A percentile compares a stretch with the other conserved stretches of the same genome.
Conservation (phyloP, 78 protist species). For the Monosiga brevicollis region DNA sequence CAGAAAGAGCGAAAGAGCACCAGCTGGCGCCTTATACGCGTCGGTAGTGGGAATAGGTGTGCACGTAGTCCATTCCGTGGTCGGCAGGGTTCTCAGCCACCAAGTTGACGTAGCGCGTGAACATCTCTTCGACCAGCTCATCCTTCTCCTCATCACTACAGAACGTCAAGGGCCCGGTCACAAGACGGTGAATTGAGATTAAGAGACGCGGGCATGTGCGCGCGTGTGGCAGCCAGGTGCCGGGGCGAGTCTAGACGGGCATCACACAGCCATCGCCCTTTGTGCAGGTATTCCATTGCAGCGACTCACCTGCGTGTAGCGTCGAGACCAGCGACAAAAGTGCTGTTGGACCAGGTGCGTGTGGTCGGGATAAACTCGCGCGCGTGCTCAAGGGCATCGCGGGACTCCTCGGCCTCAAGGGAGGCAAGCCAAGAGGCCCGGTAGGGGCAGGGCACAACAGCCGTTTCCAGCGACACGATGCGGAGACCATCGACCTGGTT, state of each 20-base stretch:
- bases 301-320: not conserved
- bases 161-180: too few species aligned
- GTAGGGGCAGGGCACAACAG: not conserved
- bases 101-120: not conserved
- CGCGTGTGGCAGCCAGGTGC: too few species aligned
- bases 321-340: not conserved
- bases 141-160: not conserved
- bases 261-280: too few species aligned
- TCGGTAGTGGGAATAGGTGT: too few species aligned
- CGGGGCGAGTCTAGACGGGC: too few species aligned
- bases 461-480: not conserved
- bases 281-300: too few species aligned
- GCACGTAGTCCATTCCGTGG: not conserved
- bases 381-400: too few species aligned
- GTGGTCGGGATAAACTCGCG: not conserved
- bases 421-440: not conserved
- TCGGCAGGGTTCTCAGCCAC: not conserved
- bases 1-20: too few species aligned
- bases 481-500: too few species aligned
- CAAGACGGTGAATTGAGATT: too few species aligned
- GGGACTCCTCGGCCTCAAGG: not conserved
- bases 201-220: too few species aligned
- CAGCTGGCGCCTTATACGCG: too few species aligned
- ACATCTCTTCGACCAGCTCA: not conserved
- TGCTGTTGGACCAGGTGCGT: not conserved